Evolutionary conservation across 192 early-diverging fungal species (phyloP), one percentile per base, ranked within the genome.

Genomic region (Entomortierella parvispora): DNA sequence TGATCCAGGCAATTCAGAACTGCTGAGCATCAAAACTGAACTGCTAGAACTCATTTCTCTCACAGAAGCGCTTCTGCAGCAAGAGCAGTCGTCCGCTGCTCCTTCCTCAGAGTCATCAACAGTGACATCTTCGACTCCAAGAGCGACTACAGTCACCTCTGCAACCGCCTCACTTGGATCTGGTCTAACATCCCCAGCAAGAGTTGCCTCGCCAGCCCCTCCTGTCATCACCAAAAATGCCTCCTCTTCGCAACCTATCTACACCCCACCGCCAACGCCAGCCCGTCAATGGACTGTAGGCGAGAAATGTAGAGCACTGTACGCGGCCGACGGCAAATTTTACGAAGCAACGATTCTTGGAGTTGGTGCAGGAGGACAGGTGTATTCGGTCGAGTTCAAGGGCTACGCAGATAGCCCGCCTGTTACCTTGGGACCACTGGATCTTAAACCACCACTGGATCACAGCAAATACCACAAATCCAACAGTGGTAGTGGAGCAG

Each of bases 11-110:
- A 92, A 93, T 82, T 63, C 69, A 50, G 92, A 93, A 62, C 83
- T 94, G 44, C 59, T 80, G 53, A 91, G 88, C 62, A 84, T 93
- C 47, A 83, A 84, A 54, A 68, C 59, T 52, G 90, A 93, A 79
- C 75, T 94, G 51, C 82, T 66, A 23, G 90, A 93, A 64, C 83
- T 94, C 29, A 92, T 94, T 58, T 66, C 82, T 22, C 81, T 93
- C 49, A 88, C 87, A 49, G 66, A 74, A 29, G 75, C 69, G 31
- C 70, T 82, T 40, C 68, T 76, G 45, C 71, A 77, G 33, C 69
- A 83, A 65, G 77, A 79, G 56, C 62, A 58, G 22, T 18, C 53
- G 44, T 25, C 64, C 43, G 31, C 48, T 23, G 23, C 31, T 17
- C 51, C 75, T 34, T n/a, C 51, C 1, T 7, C 55, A 23, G 68